Evolutionary conservation across 768 basidiomycete species (phyloP), one percentile per base, ranked within the genome.

Genomic region (Mycena galopus): DNA sequence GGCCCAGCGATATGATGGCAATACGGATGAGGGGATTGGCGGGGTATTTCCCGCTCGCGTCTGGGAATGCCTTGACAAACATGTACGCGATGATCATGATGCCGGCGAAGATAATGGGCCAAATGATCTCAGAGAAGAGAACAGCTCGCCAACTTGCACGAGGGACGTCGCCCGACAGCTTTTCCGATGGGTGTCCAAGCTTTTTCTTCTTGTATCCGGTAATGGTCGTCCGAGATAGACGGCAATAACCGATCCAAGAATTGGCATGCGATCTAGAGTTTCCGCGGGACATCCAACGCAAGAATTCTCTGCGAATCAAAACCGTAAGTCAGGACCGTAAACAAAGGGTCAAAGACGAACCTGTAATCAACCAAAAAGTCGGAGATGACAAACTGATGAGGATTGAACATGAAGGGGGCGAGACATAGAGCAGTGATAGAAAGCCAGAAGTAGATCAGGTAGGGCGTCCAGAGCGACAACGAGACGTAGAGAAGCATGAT

Each of bases 171-270:
- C 94, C 94, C 7, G 97, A 97, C 30, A 99, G 88, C 83, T 98
- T 99, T 83, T 99, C 97, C 0, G 97, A 98, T 2, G 98, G 98
- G 79, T 96, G 94, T 25, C 98, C 98, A 8, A 99, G 91, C 76
- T 91, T 91, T 88, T 99, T 98, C 87, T 94, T 95, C 90, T 99
- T 99, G 91, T 96, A 99, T n/a, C 98, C 98, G 21, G 98, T 99
- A 79, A 99, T 97, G 90, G 96, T 94, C 21, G 98, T 99, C 62
- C 98, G 88, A n/a, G 96, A 96, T 56, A 99, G 86, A 64, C 98
- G 95, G 81, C 98, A 99, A 82, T 99, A 99, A 0, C 98, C 97
- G 75, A 99, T 97, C 98, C 98, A 99, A 6, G 97, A 98, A 82
- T 98, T 99, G 77, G 90, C 94, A 82, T 99, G 98, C 25, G 96